Evolutionary conservation across 1,284 basidiomycete genomes (phyloP).

Genomic region (Rhodotorula sp.): DNA sequence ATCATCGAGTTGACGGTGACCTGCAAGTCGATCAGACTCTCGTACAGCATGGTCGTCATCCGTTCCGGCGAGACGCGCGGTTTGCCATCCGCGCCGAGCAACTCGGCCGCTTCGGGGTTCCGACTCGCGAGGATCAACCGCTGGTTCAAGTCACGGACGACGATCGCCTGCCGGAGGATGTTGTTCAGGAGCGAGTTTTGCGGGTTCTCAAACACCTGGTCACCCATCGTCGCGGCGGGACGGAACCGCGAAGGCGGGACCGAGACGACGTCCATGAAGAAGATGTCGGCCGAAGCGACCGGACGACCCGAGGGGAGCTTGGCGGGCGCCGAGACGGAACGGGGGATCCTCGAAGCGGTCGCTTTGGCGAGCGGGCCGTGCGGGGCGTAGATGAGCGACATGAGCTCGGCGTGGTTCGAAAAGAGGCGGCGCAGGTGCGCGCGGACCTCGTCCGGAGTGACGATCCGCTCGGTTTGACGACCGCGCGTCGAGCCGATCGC

Average conservation of each 20-base stretch:
- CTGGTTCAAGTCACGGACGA: conserved; percentile 73
- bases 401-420: conserved; percentile 75
- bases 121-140: conserved; percentile 63
- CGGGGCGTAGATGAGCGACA: conserved; percentile 84
- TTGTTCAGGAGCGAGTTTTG: conserved; percentile 92
- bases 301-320: conserved; percentile 50
- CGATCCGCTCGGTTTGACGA: conserved; percentile 82
- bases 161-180: conserved; percentile 68
- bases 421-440: conserved; percentile 90
- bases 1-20: conserved; percentile 96
- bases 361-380: conserved; percentile 74
- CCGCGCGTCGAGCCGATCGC: conserved; percentile 62
- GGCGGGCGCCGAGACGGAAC: conserved; percentile 45
- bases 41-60: conserved; percentile 71
- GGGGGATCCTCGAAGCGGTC: conserved; percentile 26
- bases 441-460: conserved; percentile 88
- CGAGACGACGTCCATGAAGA: conserved; percentile 91
- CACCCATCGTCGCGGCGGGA: conserved; percentile 88
- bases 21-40: conserved; percentile 84
- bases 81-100: conserved; percentile 42
- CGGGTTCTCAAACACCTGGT: conserved; percentile 90
- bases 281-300: conserved; percentile 76
- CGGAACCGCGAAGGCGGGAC: conserved; percentile 95
- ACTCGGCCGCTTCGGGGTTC: conserved; percentile 52
- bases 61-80: conserved; percentile 55